Evolutionary conservation across 768 basidiomycete genomes (phyloP).

Genomic region (Cyathus striatus): DNA sequence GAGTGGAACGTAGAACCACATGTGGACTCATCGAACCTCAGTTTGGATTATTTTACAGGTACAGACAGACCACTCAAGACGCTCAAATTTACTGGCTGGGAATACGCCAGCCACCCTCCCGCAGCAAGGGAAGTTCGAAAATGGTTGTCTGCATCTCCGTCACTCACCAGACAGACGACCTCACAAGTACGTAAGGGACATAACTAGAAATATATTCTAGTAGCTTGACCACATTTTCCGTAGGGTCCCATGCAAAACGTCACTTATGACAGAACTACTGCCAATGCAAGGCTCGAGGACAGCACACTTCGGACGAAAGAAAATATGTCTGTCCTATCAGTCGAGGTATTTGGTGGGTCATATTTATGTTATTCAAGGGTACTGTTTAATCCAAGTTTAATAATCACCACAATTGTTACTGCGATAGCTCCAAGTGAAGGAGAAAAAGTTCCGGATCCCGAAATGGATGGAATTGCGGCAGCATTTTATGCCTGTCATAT

Average conservation of each 20-base stretch:
- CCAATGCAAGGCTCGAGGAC: conserved; percentile 26
- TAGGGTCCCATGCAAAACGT: conserved; percentile 76
- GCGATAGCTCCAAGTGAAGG: conserved; percentile 53
- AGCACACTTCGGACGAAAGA: conserved; percentile 48
- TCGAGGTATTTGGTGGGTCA: conserved; percentile 80
- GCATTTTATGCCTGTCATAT: conserved; percentile 72
- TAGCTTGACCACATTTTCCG: too few relatives aligned
- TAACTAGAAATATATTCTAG: too few relatives aligned
- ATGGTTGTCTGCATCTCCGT: too few relatives aligned
- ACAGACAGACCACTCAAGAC: too few relatives aligned
- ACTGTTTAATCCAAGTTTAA: background rate
- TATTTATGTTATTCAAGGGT: background rate
- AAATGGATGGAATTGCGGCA: conserved; percentile 58
- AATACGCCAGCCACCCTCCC: conserved; percentile 72
- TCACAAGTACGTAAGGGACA: too few relatives aligned
- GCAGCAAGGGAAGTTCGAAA: conserved; percentile 44
- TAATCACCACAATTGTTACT: background rate
- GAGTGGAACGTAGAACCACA: too few relatives aligned
- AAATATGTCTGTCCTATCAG: conserved; percentile 71
- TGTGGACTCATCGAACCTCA: too few relatives aligned
- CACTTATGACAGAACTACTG: conserved; percentile 60
- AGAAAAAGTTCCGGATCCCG: conserved; percentile 59
- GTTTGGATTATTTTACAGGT: too few relatives aligned
- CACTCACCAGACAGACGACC: too few relatives aligned
- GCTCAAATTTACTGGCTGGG: too few relatives aligned